Evolutionary conservation across 192 early-diverging fungal species (phyloP).

Genomic region (Podila epicladia): DNA sequence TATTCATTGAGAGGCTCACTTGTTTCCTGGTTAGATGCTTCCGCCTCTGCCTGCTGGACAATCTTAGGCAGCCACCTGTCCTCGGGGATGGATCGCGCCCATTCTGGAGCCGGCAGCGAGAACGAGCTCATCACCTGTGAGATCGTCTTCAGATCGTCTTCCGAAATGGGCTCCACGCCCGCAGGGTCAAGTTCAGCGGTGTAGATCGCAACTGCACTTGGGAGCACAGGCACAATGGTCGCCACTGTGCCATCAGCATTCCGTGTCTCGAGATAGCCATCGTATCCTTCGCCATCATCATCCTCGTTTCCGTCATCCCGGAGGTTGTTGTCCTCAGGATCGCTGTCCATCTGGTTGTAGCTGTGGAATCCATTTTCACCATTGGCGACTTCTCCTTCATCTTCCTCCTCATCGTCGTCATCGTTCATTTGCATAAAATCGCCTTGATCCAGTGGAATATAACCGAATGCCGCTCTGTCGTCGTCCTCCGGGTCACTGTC

Average conservation of each 20-base stretch:
- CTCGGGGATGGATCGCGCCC: constrained; percentile 40
- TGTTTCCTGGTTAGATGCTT: neutral
- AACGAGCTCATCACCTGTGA: constrained; percentile 44
- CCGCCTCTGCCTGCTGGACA: constrained; percentile 24
- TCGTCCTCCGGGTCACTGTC: constrained; percentile 1
- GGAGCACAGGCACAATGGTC: constrained; percentile 24
- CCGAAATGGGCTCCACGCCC: constrained; percentile 29
- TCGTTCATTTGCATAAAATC: neutral
- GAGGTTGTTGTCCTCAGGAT: constrained; percentile 7
- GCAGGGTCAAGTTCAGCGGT: neutral
- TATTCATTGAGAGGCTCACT: too few species aligned
- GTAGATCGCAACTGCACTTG: constrained; percentile 25
- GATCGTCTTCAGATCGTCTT: constrained; percentile 45
- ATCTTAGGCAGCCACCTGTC: constrained; percentile 44
- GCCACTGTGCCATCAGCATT: constrained; percentile 24
- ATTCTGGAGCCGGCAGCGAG: constrained; percentile 40
- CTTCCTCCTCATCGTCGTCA: constrained; percentile 10
- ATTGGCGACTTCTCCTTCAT: neutral
- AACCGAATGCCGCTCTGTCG: constrained; percentile 20
- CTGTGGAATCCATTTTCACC: neutral
- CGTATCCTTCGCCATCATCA: constrained; percentile 35
- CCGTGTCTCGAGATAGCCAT: constrained; percentile 20
- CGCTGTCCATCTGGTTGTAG: constrained; percentile 23
- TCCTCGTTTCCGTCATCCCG: neutral
- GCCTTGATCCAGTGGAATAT: constrained; percentile 44